Evolutionary conservation across 164 flowering plant genomes (phyloP).

Genomic region (Saururus chinensis): DNA sequence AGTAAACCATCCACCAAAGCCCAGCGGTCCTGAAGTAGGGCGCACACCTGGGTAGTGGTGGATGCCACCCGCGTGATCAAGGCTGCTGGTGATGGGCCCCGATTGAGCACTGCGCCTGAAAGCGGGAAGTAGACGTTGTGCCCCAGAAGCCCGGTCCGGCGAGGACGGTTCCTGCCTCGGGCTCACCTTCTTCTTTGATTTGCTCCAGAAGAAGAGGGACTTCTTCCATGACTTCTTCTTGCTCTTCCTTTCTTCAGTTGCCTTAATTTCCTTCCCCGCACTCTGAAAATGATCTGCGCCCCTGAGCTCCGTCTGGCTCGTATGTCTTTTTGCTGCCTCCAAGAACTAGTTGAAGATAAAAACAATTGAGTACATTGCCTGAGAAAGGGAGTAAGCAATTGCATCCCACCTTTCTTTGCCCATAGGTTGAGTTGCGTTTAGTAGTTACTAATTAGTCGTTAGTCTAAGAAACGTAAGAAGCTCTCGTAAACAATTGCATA

Average conservation of each 20-base stretch:
- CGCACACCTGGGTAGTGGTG: background rate
- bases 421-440: too few species aligned
- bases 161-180: background rate
- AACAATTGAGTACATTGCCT: background rate
- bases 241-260: background rate
- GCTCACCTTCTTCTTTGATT: conserved; percentile 7
- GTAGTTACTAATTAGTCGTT: too few species aligned
- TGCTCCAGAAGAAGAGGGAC: conserved; percentile 6
- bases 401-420: too few species aligned
- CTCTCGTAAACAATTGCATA: background rate
- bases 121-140: background rate
- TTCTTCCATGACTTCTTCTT: conserved; percentile 4
- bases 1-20: background rate
- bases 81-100: conserved; percentile 16
- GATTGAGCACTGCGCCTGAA: conserved; percentile 1
- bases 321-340: conserved; percentile 5
- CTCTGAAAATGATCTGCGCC: background rate
- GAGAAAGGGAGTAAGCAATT: background rate
- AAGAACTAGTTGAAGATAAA: background rate
- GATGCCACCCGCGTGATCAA: background rate
- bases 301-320: background rate
- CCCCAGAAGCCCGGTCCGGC: too few species aligned
- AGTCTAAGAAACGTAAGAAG: too few species aligned
- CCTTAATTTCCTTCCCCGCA: background rate
- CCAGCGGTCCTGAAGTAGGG: conserved; percentile 1